A percentile compares a stretch with the other conserved stretches of the same genome.
Conservation (phyloP, 1,284 basidiomycete genomes). For the Naganishia albida region DNA sequence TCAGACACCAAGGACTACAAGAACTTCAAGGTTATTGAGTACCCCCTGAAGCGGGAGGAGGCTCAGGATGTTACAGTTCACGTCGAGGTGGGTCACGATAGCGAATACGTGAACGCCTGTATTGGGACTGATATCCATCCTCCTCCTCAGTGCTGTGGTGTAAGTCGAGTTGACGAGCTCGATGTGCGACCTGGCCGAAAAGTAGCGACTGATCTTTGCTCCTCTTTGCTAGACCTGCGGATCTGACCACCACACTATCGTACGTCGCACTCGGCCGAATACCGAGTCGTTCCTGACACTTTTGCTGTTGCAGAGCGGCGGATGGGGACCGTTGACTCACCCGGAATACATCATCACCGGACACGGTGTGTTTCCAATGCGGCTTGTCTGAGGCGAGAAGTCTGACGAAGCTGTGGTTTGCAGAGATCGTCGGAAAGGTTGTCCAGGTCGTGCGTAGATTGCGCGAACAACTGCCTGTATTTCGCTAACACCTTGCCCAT, state of each 20-base stretch:
- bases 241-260: constrained; percentile 51
- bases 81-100: constrained; percentile 61
- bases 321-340: constrained; percentile 50
- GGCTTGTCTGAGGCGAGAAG: no score
- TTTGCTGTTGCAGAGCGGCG: constrained; percentile 37
- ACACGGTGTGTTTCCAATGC: constrained; percentile 41
- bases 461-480: neutral
- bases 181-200: neutral
- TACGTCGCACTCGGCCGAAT: constrained; percentile 4
- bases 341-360: constrained; percentile 54
- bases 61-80: constrained; percentile 68
- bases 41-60: constrained; percentile 68
- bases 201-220: neutral
- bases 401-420: neutral
- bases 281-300: neutral
- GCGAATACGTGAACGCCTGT: neutral
- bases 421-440: constrained; percentile 55
- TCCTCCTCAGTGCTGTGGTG: constrained; percentile 45
- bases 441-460: constrained; percentile 46
- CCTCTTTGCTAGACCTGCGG: constrained; percentile 30
- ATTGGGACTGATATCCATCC: neutral
- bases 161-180: constrained; percentile 43
- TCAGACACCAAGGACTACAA: constrained; percentile 35
- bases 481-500: neutral
- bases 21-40: constrained; percentile 61